Conservation (phyloP, 2,329 filamentous ascomycete species). For the Pestalotiopsis sp. region DNA sequence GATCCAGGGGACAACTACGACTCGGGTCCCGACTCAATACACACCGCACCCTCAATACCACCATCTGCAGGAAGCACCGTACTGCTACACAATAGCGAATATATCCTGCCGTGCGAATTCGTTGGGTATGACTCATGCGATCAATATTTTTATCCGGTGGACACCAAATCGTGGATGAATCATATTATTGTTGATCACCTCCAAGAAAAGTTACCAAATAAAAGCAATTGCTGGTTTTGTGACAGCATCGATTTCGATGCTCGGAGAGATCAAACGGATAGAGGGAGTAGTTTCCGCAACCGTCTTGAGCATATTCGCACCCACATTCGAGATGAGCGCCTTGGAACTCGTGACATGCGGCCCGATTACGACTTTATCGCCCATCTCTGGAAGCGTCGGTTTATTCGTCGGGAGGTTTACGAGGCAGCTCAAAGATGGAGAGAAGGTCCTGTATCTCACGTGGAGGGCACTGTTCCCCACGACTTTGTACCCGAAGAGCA, state of each 20-base stretch:
- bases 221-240: constrained; percentile 55
- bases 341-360: constrained; percentile 58
- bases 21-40: not conserved
- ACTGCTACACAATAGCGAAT: not conserved
- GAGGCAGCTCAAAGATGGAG: not conserved
- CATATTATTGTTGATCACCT: constrained; percentile 46
- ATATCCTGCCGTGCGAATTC: constrained; percentile 50
- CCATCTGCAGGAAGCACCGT: not conserved
- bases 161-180: constrained; percentile 45
- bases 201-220: constrained; percentile 33
- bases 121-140: constrained; percentile 37
- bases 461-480: too few relatives aligned
- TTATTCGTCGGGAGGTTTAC: constrained; percentile 19
- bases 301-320: constrained; percentile 53
- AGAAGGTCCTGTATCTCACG: not conserved
- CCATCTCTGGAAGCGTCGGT: constrained; percentile 45
- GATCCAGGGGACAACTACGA: too few relatives aligned
- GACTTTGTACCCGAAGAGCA: not conserved
- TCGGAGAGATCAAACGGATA: constrained; percentile 10
- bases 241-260: constrained; percentile 35
- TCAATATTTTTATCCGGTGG: constrained; percentile 37
- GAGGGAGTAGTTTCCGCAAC: constrained; percentile 30
- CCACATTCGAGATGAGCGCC: constrained; percentile 40
- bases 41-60: not conserved
- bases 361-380: constrained; percentile 89